Conservation (phyloP, 805 yeast genomes). For the Pichia sporocuriosa region DNA sequence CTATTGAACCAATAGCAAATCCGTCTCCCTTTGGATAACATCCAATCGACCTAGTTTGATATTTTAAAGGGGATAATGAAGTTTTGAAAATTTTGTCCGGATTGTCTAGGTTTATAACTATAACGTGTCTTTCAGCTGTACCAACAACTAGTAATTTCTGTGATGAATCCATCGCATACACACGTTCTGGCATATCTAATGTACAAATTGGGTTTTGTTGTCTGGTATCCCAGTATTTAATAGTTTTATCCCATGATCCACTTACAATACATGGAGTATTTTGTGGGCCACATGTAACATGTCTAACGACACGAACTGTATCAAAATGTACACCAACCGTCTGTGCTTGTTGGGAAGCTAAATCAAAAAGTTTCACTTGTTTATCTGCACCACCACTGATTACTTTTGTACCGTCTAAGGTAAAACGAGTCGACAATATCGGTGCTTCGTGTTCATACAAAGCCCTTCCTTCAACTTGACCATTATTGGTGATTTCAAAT, state of each 20-base stretch:
- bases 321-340: constrained; percentile 85
- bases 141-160: constrained; percentile 85
- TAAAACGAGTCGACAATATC: constrained; percentile 76
- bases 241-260: constrained; percentile 95
- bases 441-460: constrained; percentile 87
- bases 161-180: constrained; percentile 78
- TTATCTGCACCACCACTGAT: constrained; percentile 89
- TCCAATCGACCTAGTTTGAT: constrained; percentile 76
- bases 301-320: constrained; percentile 66
- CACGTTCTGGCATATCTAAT: constrained; percentile 80
- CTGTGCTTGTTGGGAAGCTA: constrained; percentile 72
- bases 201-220: constrained; percentile 77
- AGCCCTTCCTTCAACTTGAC: constrained; percentile 82
- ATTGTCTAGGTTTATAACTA: constrained; percentile 68
- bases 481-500: constrained; percentile 73
- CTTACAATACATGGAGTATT: constrained; percentile 78
- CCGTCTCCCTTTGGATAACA: constrained; percentile 93
- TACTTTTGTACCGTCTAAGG: constrained; percentile 79
- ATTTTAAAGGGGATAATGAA: constrained; percentile 70
- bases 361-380: constrained; percentile 75
- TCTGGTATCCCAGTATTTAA: constrained; percentile 92
- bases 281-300: constrained; percentile 78
- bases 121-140: constrained; percentile 83
- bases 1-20: constrained; percentile 86
- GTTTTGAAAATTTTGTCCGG: constrained; percentile 80